Conservation (phyloP, 2,329 filamentous ascomycete species). For the Alternaria sp. region DNA sequence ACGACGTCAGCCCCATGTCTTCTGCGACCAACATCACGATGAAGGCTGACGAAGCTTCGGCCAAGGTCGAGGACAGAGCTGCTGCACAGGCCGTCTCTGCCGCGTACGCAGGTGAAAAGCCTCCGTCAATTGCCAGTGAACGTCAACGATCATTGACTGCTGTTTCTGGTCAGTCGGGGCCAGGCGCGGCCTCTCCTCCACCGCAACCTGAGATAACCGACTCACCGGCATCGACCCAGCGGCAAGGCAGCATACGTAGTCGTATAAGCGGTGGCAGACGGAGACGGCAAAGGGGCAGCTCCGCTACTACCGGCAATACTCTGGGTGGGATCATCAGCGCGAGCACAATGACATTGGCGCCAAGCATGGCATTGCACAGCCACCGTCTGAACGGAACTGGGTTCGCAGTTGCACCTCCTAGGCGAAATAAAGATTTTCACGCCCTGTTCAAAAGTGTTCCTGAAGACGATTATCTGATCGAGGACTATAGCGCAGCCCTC, state of each 20-base stretch:
- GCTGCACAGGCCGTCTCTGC: slow-evolving; percentile 68
- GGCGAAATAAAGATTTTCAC: slow-evolving; percentile 95
- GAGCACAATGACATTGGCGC: slow-evolving; percentile 73
- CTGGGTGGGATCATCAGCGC: slow-evolving; percentile 76
- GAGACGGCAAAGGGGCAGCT: slow-evolving; percentile 83
- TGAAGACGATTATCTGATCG: slow-evolving; percentile 96
- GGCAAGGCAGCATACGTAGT: slow-evolving; percentile 61
- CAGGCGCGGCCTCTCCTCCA: slow-evolving; percentile 59
- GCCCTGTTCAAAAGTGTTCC: slow-evolving; percentile 93
- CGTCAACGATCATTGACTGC: slow-evolving; percentile 53
- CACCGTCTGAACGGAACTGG: slow-evolving; percentile 91
- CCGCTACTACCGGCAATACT: slow-evolving; percentile 68
- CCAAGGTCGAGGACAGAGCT: slow-evolving; percentile 66
- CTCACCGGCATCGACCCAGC: slow-evolving; percentile 63
- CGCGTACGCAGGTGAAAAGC: slow-evolving; percentile 63
- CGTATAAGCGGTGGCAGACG: slow-evolving; percentile 62
- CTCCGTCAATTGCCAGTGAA: slow-evolving; percentile 41
- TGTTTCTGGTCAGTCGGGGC: slow-evolving; percentile 42
- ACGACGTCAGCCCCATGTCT: slow-evolving; percentile 64
- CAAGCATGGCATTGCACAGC: slow-evolving; percentile 66
- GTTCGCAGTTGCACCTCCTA: slow-evolving; percentile 95
- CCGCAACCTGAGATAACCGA: slow-evolving; percentile 72
- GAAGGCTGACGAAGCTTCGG: slow-evolving; percentile 61
- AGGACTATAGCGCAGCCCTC: slow-evolving; percentile 96
- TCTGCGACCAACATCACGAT: slow-evolving; percentile 65